Base-by-base conservation (phyloP, 768 basidiomycete genomes). In the Suillus clintonianus region DNA sequence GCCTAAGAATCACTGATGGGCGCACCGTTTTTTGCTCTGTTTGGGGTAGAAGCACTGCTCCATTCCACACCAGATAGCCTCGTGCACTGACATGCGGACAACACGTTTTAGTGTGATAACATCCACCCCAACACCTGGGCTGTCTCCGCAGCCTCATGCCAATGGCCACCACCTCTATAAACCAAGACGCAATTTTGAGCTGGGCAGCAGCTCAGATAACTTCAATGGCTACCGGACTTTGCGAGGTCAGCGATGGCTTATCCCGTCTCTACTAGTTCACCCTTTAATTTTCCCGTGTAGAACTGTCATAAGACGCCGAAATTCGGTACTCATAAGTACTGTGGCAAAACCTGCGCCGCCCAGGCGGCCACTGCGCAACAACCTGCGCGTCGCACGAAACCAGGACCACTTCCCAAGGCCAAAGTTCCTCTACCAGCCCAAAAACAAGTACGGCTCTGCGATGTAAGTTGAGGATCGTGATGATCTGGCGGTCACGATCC, bases 301-400 rank as follows among this genome's bases (percentile, higher is more conserved):
- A 80, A 80, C 50, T 89, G 88, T 68, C 82, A 83, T 69, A 63
- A 79, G 45, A 81, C 79, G 56, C 85, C 85, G n/a, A 87, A 86
- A 71, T 83, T 80, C 59, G 74, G 77, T 56, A 79, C 80, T 32
- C 86, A 87, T 74, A 80, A 78, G 19, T 89, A 81, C 68, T 88
- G 87, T 65, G 78, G 85, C 61, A 87, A 83, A 73, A 82, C 81
- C 11, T 88, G 87, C 65, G 78, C 79, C 10, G 81, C 85, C 32
- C 67, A 84, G 80, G 76, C 74, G 36, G 69, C 66, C 17, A 51
- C 67, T n/a, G 65, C 62, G n/a, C 57, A 39, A 19, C 43, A 36
- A 34, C 55, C 67, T 59, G 57, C 61, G 22, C 54, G 45, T n/a
- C 37, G 19, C n/a, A 30, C 60, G 11, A 71, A 65, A 57, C 37